Conservation (phyloP, 1,284 basidiomycete species). For the Papiliotrema fonsecae region DNA sequence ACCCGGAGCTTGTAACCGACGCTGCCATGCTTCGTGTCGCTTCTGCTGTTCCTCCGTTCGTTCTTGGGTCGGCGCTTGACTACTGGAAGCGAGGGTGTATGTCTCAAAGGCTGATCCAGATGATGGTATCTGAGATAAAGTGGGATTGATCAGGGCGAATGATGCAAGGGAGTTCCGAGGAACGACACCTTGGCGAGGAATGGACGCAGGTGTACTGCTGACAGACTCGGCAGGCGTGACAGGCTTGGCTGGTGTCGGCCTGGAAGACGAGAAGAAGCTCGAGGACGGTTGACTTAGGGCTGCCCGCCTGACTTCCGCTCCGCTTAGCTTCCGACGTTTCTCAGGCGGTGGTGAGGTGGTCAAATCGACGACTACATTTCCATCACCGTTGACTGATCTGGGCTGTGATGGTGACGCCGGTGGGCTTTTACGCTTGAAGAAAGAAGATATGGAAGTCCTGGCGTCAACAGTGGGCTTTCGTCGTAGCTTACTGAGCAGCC, state of each 20-base stretch:
- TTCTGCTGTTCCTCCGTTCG: slow-evolving; percentile 25
- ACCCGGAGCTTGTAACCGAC: slow-evolving; percentile 19
- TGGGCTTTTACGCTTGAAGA: slow-evolving; percentile 43
- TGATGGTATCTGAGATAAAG: background rate
- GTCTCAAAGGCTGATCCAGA: background rate
- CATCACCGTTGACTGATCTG: slow-evolving; percentile 5
- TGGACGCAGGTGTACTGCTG: background rate
- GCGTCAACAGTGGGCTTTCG: background rate
- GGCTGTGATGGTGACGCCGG: slow-evolving; percentile 8
- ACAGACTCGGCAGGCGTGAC: background rate
- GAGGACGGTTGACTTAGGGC: slow-evolving; percentile 13
- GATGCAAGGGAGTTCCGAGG: background rate
- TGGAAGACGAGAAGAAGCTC: slow-evolving; percentile 19
- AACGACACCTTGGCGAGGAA: background rate
- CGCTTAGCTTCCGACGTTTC: slow-evolving; percentile 22
- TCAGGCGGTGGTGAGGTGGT: slow-evolving; percentile 25
- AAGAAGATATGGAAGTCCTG: slow-evolving; percentile 41
- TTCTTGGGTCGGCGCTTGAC: background rate
- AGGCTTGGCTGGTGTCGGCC: background rate
- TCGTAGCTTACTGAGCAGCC: slow-evolving; percentile 1
- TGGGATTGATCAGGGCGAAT: background rate
- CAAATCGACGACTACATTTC: slow-evolving; percentile 29
- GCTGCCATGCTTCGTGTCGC: slow-evolving; percentile 37
- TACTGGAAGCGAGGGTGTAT: background rate
- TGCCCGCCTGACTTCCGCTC: background rate